Conservation (phyloP, 192 early-diverging fungal genomes). For the Coemansia sp. region DNA sequence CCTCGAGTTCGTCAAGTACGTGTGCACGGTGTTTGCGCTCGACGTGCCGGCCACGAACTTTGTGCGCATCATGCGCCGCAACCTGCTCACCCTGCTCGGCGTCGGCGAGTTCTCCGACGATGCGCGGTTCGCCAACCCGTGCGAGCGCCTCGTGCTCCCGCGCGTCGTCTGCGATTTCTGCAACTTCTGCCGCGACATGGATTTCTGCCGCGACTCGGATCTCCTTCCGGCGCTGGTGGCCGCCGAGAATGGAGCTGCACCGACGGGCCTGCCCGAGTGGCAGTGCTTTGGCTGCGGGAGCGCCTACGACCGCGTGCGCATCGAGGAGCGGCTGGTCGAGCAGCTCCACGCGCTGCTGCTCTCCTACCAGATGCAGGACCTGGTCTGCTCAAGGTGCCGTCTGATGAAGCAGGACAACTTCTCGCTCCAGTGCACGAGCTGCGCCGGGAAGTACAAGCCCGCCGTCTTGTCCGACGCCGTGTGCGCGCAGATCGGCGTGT, state of each 20-base stretch:
- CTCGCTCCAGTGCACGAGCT: slow-evolving; percentile 66
- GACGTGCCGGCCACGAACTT: slow-evolving; percentile 71
- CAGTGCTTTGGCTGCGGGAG: slow-evolving; percentile 72
- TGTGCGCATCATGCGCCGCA: slow-evolving; percentile 80
- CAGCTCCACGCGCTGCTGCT: slow-evolving; percentile 65
- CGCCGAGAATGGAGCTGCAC: not conserved
- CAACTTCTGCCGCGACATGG: slow-evolving; percentile 81
- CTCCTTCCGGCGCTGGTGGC: slow-evolving; percentile 58
- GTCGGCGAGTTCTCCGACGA: slow-evolving; percentile 80
- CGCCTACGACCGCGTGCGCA: slow-evolving; percentile 73
- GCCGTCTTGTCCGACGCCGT: slow-evolving; percentile 11
- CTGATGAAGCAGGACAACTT: slow-evolving; percentile 80
- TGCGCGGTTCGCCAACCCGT: slow-evolving; percentile 81
- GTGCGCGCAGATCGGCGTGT: slow-evolving; percentile 31
- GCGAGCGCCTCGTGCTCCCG: slow-evolving; percentile 71
- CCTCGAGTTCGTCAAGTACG: slow-evolving; percentile 80
- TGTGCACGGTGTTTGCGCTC: slow-evolving; percentile 75
- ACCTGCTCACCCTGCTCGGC: slow-evolving; percentile 69
- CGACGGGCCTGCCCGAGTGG: slow-evolving; percentile 56
- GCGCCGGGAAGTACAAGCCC: slow-evolving; percentile 63
- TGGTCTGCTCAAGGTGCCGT: slow-evolving; percentile 78
- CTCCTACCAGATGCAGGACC: slow-evolving; percentile 87
- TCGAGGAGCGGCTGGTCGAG: slow-evolving; percentile 83
- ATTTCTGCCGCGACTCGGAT: slow-evolving; percentile 82
- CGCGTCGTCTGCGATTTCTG: slow-evolving; percentile 90